Percentiles rank a stretch among this genome's conserved stretches.
Evolutionary conservation across 2,329 filamentous ascomycete genomes (phyloP).

Genomic region (Fusarium acutatum): DNA sequence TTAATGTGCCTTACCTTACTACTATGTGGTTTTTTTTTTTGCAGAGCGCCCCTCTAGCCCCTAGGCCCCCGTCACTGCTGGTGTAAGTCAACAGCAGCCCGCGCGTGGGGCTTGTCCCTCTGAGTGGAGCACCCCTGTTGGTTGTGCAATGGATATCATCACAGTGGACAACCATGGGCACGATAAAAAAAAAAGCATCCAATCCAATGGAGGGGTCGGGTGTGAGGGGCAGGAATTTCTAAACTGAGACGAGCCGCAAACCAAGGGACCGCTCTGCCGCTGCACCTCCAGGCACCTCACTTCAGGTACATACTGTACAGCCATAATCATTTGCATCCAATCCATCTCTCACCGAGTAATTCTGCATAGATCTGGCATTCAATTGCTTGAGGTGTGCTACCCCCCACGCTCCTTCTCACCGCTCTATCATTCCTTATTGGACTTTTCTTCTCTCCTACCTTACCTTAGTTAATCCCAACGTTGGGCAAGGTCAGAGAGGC

Average conservation of each 20-base stretch:
- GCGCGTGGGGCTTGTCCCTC: constrained; percentile 18
- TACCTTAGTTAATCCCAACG: background rate
- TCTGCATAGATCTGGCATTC: constrained; percentile 25
- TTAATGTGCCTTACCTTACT: background rate
- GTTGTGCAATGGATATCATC: constrained; percentile 25
- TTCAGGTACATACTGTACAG: constrained; percentile 21
- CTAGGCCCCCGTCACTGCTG: background rate
- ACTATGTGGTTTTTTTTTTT: background rate
- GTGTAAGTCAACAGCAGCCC: constrained; percentile 7
- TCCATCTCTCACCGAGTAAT: constrained; percentile 18
- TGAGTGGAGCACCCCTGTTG: constrained; percentile 15
- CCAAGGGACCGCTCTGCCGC: constrained; percentile 1
- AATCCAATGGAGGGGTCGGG: constrained; percentile 2
- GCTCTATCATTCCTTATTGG: constrained; percentile 7
- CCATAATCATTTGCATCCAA: background rate
- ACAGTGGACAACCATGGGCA: constrained; percentile 9
- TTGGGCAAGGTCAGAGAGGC: background rate
- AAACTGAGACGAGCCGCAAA: constrained; percentile 5
- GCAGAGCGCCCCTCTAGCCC: background rate
- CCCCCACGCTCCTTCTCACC: constrained; percentile 24
- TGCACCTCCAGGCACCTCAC: constrained; percentile 1
- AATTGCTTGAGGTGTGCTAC: constrained; percentile 15
- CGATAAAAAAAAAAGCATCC: background rate
- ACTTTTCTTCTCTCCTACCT: background rate
- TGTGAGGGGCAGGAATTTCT: constrained; percentile 18